phyloP scores from a whole-genome alignment of 1,284 basidiomycete species.

The Microbotryum silenes-acaulis region DNA sequence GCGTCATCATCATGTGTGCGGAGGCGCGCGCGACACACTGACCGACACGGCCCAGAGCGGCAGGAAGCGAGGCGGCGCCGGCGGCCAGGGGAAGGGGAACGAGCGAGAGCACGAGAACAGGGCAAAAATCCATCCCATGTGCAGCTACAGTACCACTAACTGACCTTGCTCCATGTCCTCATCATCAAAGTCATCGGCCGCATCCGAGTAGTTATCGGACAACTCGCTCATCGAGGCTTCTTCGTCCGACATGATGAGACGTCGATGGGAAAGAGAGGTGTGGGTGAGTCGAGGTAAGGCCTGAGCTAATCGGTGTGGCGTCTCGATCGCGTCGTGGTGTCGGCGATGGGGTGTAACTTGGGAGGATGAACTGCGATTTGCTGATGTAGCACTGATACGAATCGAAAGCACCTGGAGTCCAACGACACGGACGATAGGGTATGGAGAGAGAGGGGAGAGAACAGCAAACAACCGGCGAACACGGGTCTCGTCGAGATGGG shows the following conservation, averaged over 20 bases:
- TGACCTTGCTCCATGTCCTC: conserved; percentile 8
- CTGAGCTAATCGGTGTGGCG: background rate
- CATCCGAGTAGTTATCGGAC: background rate
- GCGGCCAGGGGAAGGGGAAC: background rate
- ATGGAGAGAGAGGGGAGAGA: background rate
- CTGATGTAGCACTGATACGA: background rate
- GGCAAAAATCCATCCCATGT: background rate
- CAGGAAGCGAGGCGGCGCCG: background rate
- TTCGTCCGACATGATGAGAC: background rate
- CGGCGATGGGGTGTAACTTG: background rate
- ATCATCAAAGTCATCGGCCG: conserved; percentile 3
- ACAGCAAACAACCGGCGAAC: background rate
- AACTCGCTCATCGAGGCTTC: conserved; percentile 4
- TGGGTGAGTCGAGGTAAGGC: background rate
- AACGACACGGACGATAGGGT: background rate
- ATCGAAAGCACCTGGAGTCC: background rate
- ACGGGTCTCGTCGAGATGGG: background rate
- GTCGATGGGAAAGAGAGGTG: background rate
- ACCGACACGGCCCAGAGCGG: no score
- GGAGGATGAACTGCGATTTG: background rate
- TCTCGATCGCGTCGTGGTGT: background rate
- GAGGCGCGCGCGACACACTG: no score
- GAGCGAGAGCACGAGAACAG: background rate
- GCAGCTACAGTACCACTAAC: background rate
- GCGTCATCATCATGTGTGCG: background rate